phyloP scores from a whole-genome alignment of 768 basidiomycete genomes.

The Pulveroboletus sp. region DNA sequence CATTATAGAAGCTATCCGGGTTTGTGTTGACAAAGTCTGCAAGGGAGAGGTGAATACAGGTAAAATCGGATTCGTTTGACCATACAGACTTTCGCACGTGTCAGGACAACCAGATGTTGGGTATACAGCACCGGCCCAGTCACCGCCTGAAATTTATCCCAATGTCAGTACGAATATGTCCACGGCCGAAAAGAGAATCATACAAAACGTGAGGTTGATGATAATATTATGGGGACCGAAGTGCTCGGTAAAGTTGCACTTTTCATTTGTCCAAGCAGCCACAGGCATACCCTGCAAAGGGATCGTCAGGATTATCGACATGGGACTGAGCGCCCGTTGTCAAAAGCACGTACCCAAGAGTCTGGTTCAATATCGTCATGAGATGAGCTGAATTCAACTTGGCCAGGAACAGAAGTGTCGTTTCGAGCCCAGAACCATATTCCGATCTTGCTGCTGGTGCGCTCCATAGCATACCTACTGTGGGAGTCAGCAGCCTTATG shows the following conservation, averaged over 20 bases:
- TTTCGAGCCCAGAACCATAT: constrained; percentile 43
- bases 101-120: constrained; percentile 47
- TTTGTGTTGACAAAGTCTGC: constrained; percentile 42
- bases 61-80: neutral
- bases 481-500: neutral
- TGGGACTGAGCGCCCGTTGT: neutral
- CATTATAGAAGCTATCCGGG: constrained; percentile 59
- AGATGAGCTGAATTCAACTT: constrained; percentile 18
- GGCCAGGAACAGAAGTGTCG: constrained; percentile 19
- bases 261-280: constrained; percentile 31
- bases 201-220: constrained; percentile 57
- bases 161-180: neutral
- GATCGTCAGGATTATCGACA: neutral
- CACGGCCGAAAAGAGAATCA: constrained; percentile 17
- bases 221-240: constrained; percentile 34
- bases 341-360: constrained; percentile 28
- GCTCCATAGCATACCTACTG: constrained; percentile 40
- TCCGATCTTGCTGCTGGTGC: constrained; percentile 31
- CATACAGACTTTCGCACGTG: constrained; percentile 45
- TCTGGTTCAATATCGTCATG: constrained; percentile 18
- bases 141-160: constrained; percentile 42
- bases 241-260: constrained; percentile 34
- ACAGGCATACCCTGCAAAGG: constrained; percentile 27
- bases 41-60: neutral
- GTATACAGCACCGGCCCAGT: constrained; percentile 52